Base-by-base conservation (phyloP, 139 green algal genomes). In the Tetradesmus lagerheimii region DNA sequence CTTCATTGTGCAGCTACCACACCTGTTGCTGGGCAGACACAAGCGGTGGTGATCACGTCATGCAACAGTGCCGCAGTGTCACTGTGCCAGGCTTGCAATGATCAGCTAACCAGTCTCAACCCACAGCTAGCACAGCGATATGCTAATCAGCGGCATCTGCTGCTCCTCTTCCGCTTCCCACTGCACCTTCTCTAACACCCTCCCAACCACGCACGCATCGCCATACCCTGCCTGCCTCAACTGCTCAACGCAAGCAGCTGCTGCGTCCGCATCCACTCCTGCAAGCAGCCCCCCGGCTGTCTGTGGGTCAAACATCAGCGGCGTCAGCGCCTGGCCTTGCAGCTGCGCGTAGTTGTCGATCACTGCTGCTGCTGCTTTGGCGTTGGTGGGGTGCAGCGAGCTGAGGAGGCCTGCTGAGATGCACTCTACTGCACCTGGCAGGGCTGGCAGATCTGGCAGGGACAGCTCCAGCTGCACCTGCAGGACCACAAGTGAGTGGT, bases 301-400 rank as follows among this genome's bases (percentile, higher is more conserved):
- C 90, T 98, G 97, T 8, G 97, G 97, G 87, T 99, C 97, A 11
- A 97, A 92, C 16, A 98, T 57, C 38, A 98, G 6, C 86, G 79
- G 57, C 3, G 27, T 3, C 57, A 92, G 53, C 74, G 38, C 15
- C 20, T 80, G 23, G 35, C 23, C 37, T 20, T 47, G 67, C 62
- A 25, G 43, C 66, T 83, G 47, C 57, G 47, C 47, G 16, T 43
- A 82, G 91, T 78, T 92, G 43, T 92, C 85, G 15, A 71, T 18
- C 2, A 95, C 87, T 20, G 38, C 66, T 9, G 91, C 89, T 4
- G 91, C 90, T 1, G 79, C 94, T 11, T 38, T 43, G 8, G 90
- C 80, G 66, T 99, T 99, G 4, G 90, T 89, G 4, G 83, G 53
- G n/a, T 96, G 93, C 64, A 98, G 89, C 1, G 93, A 96, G 91